Percentiles rank a stretch among this genome's conserved stretches.
These are phyloP conservation scores for Rhizopogon roseolus DNA, from an alignment of 768 basidiomycete species.

Conservation along the genomic window DNA sequence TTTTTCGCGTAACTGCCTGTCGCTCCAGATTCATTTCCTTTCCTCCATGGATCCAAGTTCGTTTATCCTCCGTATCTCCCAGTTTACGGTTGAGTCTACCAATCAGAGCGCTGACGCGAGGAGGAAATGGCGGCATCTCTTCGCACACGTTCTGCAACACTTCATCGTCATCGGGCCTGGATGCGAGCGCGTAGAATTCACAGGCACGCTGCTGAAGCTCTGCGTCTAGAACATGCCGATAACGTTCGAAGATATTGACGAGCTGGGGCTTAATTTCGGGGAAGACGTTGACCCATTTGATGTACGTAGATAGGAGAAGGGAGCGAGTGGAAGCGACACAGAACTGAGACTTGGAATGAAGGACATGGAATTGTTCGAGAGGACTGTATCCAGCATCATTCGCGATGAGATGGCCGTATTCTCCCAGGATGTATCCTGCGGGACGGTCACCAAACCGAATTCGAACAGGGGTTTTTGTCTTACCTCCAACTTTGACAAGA, in stretches of 20 bases:
- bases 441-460: slow-evolving; percentile 9
- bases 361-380: slow-evolving; percentile 85
- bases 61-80: slow-evolving; percentile 90
- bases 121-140: slow-evolving; percentile 98
- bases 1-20: slow-evolving; percentile 53
- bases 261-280: slow-evolving; percentile 97
- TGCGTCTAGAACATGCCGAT: slow-evolving; percentile 94
- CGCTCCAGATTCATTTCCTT: slow-evolving; percentile 86
- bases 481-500: slow-evolving; percentile 93
- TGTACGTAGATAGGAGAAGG: slow-evolving; percentile 91
- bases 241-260: slow-evolving; percentile 92
- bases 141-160: slow-evolving; percentile 93
- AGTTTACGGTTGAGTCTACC: slow-evolving; percentile 86
- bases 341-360: slow-evolving; percentile 94
- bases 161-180: slow-evolving; percentile 84
- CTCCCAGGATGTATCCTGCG: slow-evolving; percentile 90
- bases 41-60: slow-evolving; percentile 94
- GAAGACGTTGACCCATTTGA: slow-evolving; percentile 99
- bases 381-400: slow-evolving; percentile 94
- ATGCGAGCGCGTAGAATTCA: slow-evolving; percentile 90
- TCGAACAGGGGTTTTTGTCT: slow-evolving; percentile 12
- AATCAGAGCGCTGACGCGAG: slow-evolving; percentile 86
- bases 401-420: slow-evolving; percentile 97
- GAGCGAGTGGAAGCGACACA: slow-evolving; percentile 90
- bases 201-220: slow-evolving; percentile 98